Conservation (phyloP, 441 rosid species). For the Adansonia gregorii region DNA sequence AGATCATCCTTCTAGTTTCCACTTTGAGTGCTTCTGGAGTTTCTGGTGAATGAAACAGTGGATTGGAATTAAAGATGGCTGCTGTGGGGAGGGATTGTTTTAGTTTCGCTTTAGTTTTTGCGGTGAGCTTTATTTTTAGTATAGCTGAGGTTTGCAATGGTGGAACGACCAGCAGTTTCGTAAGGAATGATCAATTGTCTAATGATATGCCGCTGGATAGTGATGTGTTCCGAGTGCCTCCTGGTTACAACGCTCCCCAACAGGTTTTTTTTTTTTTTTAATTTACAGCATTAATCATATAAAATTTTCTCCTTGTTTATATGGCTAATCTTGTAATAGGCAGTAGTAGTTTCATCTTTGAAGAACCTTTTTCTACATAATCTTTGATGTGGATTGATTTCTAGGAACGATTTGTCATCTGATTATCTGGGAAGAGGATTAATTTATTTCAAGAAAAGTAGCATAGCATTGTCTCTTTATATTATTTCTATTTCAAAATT, state of each 20-base stretch:
- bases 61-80: constrained; percentile 16
- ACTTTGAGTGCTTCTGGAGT: background rate
- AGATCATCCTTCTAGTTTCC: background rate
- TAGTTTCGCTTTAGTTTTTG: constrained; percentile 26
- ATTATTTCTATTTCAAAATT: background rate
- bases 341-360: background rate
- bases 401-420: background rate
- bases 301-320: background rate
- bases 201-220: constrained; percentile 78
- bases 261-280: constrained; percentile 51
- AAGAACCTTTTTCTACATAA: background rate
- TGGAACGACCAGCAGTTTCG: constrained; percentile 68
- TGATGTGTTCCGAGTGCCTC: constrained; percentile 72
- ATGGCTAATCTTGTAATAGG: background rate
- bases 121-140: constrained; percentile 44
- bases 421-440: background rate
- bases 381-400: background rate
- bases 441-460: background rate
- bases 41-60: background rate
- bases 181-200: constrained; percentile 53
- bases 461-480: background rate
- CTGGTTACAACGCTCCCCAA: constrained; percentile 89
- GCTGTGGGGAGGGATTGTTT: background rate
- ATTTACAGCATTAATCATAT: background rate
- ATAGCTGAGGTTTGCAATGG: constrained; percentile 57